Conservation (phyloP, 495 filamentous ascomycete species). For the Lepraria neglecta region DNA sequence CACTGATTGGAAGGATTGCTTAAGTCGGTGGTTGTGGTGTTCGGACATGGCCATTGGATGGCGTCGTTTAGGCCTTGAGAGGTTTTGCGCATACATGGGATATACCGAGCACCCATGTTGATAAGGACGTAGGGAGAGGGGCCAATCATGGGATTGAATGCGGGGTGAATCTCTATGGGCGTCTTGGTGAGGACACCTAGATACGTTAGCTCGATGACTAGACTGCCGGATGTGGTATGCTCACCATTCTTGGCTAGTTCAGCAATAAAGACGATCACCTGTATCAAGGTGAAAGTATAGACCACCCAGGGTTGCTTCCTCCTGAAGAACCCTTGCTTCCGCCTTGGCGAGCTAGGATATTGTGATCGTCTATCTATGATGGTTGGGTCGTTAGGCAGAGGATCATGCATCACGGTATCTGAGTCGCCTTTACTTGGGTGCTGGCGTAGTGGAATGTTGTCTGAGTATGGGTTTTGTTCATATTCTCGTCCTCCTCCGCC, state of each 20-base stretch:
- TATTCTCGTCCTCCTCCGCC: conserved; percentile 37
- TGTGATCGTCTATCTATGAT: conserved; percentile 31
- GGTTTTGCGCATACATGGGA: conserved; percentile 88
- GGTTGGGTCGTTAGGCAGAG: conserved; percentile 32
- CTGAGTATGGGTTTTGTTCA: conserved; percentile 45
- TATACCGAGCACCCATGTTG: conserved; percentile 91
- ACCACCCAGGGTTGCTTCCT: conserved; percentile 73
- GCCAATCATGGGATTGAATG: conserved; percentile 95
- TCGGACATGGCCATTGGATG: conserved; percentile 68
- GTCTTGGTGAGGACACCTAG: conserved; percentile 51
- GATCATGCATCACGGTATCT: conserved; percentile 17
- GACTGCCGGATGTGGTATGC: conserved; percentile 24
- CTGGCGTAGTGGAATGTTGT: conserved; percentile 62
- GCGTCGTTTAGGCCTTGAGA: conserved; percentile 55
- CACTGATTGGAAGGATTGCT: conserved; percentile 48
- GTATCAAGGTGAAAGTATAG: conserved; percentile 69
- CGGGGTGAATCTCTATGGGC: conserved; percentile 78
- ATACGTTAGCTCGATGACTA: conserved; percentile 7
- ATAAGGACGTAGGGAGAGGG: conserved; percentile 85
- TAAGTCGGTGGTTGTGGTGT: conserved; percentile 52
- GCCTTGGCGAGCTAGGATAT: conserved; percentile 46
- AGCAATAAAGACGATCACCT: conserved; percentile 82
- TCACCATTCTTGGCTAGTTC: conserved; percentile 78
- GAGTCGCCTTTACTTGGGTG: conserved; percentile 27
- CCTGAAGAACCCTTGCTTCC: conserved; percentile 48